Percentiles rank a stretch among this genome's conserved stretches.
These are phyloP conservation scores for Rhodocollybia butyracea DNA, from an alignment of 768 basidiomycete species.

Conservation along the genomic window DNA sequence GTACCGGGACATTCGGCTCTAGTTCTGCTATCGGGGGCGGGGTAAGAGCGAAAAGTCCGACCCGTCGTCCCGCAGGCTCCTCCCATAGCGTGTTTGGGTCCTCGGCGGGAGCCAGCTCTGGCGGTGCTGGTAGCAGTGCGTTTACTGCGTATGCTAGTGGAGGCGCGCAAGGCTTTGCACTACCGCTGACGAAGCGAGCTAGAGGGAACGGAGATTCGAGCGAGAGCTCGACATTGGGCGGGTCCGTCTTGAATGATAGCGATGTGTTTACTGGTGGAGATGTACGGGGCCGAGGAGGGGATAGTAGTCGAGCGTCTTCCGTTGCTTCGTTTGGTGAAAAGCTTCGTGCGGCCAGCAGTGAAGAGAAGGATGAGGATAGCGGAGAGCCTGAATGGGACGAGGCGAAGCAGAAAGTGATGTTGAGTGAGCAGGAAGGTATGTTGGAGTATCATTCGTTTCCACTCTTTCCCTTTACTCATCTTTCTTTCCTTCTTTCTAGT, in stretches of 20 bases:
- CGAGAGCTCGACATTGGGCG: background rate
- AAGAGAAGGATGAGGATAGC: slow-evolving; percentile 52
- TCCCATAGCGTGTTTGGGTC: background rate
- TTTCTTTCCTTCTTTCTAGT: slow-evolving; percentile 34
- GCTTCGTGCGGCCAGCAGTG: slow-evolving; percentile 55
- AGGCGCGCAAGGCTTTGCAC: slow-evolving; percentile 46
- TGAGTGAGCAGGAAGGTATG: slow-evolving; percentile 69
- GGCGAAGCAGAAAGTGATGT: slow-evolving; percentile 33
- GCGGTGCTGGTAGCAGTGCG: slow-evolving; percentile 42
- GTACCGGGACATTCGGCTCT: slow-evolving; percentile 22
- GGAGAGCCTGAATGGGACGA: slow-evolving; percentile 38
- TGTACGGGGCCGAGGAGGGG: slow-evolving; percentile 43
- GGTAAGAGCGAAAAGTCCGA: background rate
- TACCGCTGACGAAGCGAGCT: slow-evolving; percentile 52
- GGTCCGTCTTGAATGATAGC: background rate
- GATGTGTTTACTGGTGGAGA: slow-evolving; percentile 12
- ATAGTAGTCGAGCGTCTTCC: slow-evolving; percentile 38
- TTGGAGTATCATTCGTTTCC: too few species aligned
- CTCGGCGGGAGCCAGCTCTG: slow-evolving; percentile 17
- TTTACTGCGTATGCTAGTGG: slow-evolving; percentile 60
- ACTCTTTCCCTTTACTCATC: background rate
- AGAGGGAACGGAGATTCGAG: slow-evolving; percentile 37
- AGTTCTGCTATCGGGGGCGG: slow-evolving; percentile 33
- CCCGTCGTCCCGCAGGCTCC: background rate
- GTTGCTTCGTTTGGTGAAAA: slow-evolving; percentile 57